phyloP scores from a whole-genome alignment of 2,329 filamentous ascomycete genomes.

The Aureobasidium sp. region DNA sequence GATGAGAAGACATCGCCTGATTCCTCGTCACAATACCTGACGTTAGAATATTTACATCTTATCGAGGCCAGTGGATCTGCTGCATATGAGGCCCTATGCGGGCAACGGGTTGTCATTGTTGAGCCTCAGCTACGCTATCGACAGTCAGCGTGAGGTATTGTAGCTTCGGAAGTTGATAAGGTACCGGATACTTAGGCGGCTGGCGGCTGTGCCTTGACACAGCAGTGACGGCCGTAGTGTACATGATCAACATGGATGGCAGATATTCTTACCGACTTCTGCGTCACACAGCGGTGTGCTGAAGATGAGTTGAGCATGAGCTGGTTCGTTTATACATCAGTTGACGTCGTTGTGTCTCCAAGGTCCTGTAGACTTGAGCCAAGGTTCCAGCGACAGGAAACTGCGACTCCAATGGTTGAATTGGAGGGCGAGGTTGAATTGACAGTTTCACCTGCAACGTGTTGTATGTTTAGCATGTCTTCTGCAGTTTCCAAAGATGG shows the following conservation, averaged over 20 bases:
- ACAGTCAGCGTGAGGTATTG: neutral
- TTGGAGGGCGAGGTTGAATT: neutral
- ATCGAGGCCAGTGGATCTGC: neutral
- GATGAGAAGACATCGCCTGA: neutral
- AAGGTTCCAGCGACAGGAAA: neutral
- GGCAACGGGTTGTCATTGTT: neutral
- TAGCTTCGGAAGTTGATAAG: neutral
- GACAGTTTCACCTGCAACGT: neutral
- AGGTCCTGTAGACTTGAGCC: neutral
- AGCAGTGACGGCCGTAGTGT: neutral
- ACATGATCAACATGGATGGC: neutral
- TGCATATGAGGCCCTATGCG: neutral
- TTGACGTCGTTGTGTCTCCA: neutral
- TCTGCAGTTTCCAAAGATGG: conserved; percentile 1
- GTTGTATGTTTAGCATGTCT: neutral
- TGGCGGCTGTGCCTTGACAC: neutral
- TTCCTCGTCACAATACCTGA: neutral
- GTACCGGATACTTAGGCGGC: neutral
- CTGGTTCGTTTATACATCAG: neutral
- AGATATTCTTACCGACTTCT: neutral
- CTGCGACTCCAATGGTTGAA: neutral
- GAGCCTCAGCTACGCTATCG: neutral
- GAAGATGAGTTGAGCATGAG: neutral
- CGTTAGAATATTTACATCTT: neutral
- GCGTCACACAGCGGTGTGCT: neutral